Evolutionary conservation across 768 basidiomycete species (phyloP), one percentile per base, ranked within the genome.

Genomic region (Mycena galericulata): DNA sequence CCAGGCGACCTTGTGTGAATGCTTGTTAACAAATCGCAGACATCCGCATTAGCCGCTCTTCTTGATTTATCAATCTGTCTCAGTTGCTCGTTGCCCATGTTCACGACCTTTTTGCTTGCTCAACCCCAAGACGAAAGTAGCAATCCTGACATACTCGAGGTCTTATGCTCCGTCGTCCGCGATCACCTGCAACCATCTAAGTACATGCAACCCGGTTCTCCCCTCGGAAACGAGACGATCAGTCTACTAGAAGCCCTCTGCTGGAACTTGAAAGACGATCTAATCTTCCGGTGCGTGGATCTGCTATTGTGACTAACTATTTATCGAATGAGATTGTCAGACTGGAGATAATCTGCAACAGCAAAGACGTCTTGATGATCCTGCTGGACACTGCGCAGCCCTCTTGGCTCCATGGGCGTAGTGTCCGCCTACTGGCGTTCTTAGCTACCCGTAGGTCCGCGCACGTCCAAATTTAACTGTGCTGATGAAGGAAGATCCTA

Each of bases 341-440:
- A 43, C 65, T 70, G 6, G 66, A 74, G 4, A 72, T 90, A 27
- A 70, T 83, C 10, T 79, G 78, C 34, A 80, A 81, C 34, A 76
- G 78, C 26, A 59, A 57, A 15, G 78, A 83, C 24, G 78, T 86
- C 47, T 71, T 91, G 58, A 75, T 82, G 57, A 80, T 76, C 17
- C 77, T 94, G 26, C 78, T 93, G 18, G 79, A 87, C 66, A 70
- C 80, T 7, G 77, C 79, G 26, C 90, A 90, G 57, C 87, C 90
- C 3, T 66, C 74, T 6, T 85, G 85, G 81, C 75, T 92, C 29
- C 75, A 92, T 10, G 75, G 79, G 51, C 82, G 83, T 15, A 80
- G 83, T 41, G 77, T 84, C 20, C 84, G 86, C n/a, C 68, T 90
- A 17, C 78, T 94, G 29, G 75, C 86, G 20, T 76, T 88, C 59